Conservation (phyloP, 2,329 filamentous ascomycete genomes). For the Colletotrichum echinochloae region DNA sequence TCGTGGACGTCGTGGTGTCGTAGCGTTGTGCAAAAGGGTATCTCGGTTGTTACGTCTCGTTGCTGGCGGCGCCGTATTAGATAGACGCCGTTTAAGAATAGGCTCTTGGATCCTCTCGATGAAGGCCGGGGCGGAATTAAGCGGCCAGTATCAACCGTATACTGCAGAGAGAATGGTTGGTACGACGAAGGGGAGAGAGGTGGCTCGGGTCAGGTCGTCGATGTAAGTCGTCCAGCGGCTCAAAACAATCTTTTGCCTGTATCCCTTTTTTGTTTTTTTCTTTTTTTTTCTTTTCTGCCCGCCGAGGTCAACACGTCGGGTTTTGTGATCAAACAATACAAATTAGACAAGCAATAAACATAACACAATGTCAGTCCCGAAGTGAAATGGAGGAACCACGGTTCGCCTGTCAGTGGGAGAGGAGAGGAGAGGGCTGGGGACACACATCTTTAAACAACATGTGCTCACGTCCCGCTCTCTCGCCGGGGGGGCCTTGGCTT, state of each 20-base stretch:
- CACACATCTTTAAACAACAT: slow-evolving; percentile 33
- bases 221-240: slow-evolving; percentile 40
- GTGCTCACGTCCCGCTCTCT: not conserved
- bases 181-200: no score
- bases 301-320: slow-evolving; percentile 16
- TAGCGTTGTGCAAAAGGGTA: slow-evolving; percentile 1
- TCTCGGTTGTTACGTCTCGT: slow-evolving; percentile 22
- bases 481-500: not conserved
- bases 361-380: slow-evolving; percentile 28
- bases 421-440: slow-evolving; percentile 1
- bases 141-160: not conserved
- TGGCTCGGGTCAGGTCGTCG: not conserved
- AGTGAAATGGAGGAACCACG: slow-evolving; percentile 7
- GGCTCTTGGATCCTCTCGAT: not conserved
- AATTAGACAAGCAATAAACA: slow-evolving; percentile 35
- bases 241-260: slow-evolving; percentile 1
- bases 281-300: not conserved
- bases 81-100: not conserved
- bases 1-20: not conserved
- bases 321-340: slow-evolving; percentile 34
- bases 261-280: not conserved
- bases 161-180: not conserved
- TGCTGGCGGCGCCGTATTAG: not conserved
- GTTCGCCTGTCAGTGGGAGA: slow-evolving; percentile 12
- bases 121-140: not conserved